Evolutionary conservation across 495 filamentous ascomycete species (phyloP).

Genomic region (Talaromyces borbonicus): DNA sequence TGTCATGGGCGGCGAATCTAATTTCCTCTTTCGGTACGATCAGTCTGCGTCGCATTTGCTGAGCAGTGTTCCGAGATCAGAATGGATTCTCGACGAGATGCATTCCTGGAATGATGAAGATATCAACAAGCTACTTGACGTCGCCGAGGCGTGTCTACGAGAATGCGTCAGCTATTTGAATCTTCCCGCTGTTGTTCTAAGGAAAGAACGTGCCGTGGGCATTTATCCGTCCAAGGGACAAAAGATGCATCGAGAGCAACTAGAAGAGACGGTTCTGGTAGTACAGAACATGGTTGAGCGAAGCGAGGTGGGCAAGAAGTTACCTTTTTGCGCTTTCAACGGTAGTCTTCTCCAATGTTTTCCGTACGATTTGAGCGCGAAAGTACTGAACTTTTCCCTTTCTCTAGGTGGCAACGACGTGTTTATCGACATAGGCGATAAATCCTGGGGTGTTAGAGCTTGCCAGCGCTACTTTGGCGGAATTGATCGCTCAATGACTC

Average conservation of each 20-base stretch:
- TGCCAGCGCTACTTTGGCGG: constrained; percentile 87
- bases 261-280: constrained; percentile 92
- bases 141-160: constrained; percentile 71
- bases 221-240: constrained; percentile 53
- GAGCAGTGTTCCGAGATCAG: constrained; percentile 50
- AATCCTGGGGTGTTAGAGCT: constrained; percentile 84
- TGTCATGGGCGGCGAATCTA: constrained; percentile 85
- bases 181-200: constrained; percentile 64
- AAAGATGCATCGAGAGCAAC: constrained; percentile 72
- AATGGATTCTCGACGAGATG: constrained; percentile 88
- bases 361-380: neutral
- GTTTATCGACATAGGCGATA: constrained; percentile 98
- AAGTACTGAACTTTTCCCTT: neutral
- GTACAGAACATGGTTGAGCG: constrained; percentile 87
- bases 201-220: constrained; percentile 91
- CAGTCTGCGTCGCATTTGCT: constrained; percentile 23
- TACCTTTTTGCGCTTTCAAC: constrained; percentile 98
- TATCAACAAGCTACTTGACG: constrained; percentile 69
- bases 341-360: constrained; percentile 28
- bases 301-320: constrained; percentile 51
- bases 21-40: constrained; percentile 76
- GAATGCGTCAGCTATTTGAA: constrained; percentile 70
- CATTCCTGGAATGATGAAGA: constrained; percentile 67
- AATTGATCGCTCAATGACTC: constrained; percentile 52
- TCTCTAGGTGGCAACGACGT: constrained; percentile 89